Evolutionary conservation across 345 rosid species (phyloP).

Genomic region (Hypericum perforatum): DNA sequence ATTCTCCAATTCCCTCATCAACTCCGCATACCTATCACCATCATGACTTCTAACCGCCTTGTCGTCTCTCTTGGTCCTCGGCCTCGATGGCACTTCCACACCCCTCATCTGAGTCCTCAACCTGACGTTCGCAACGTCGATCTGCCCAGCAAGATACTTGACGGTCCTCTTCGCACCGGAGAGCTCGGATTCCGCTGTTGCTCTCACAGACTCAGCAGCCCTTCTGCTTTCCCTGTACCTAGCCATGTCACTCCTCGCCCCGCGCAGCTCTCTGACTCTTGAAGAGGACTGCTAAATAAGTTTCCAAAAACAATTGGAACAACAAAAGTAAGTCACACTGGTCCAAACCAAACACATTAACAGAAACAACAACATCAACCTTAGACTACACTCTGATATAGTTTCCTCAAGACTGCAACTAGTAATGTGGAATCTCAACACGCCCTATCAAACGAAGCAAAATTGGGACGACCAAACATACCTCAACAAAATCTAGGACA

Average conservation of each 20-base stretch:
- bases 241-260: constrained; percentile 40
- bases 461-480: constrained; percentile 8
- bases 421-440: no score
- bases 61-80: constrained; percentile 13
- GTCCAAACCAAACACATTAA: neutral
- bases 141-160: constrained; percentile 32
- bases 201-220: constrained; percentile 34
- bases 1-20: constrained; percentile 41
- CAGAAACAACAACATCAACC: neutral
- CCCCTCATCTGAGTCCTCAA: constrained; percentile 19
- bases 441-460: no score
- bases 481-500: constrained; percentile 42
- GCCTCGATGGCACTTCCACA: constrained; percentile 20
- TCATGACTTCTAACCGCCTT: constrained; percentile 9
- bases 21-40: constrained; percentile 24
- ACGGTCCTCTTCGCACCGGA: constrained; percentile 30
- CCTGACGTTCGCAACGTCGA: constrained; percentile 35
- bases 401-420: no score
- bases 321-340: neutral
- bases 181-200: constrained; percentile 50
- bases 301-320: neutral
- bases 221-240: constrained; percentile 41
- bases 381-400: no score
- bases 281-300: constrained; percentile 29
- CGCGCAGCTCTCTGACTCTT: constrained; percentile 46